Percentiles rank a stretch among this genome's conserved stretches.
These are phyloP conservation scores for Hortiboletus rubellus DNA, from an alignment of 1,284 basidiomycete genomes.

Conservation along the genomic window DNA sequence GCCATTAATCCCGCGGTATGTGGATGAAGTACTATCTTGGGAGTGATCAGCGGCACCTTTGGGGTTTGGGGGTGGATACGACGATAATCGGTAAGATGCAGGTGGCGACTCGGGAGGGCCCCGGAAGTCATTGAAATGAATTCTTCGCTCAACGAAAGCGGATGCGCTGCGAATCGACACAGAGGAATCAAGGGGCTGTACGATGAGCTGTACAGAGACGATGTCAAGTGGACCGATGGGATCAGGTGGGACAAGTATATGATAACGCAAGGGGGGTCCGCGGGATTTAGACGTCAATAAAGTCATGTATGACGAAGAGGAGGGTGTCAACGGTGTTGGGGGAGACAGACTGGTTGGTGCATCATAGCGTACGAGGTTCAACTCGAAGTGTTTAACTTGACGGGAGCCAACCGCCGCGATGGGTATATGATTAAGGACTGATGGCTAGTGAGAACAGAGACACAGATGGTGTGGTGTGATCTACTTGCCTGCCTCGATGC, in stretches of 20 bases:
- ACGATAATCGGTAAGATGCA: slow-evolving; percentile 18
- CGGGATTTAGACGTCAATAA: slow-evolving; percentile 47
- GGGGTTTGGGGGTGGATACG: slow-evolving; percentile 22
- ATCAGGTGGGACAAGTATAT: slow-evolving; percentile 43
- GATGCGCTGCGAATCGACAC: slow-evolving; percentile 55
- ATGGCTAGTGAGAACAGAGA: slow-evolving; percentile 18
- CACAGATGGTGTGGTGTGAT: slow-evolving; percentile 11
- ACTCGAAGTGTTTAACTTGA: slow-evolving; percentile 64
- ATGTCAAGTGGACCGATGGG: slow-evolving; percentile 60
- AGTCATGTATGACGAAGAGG: slow-evolving; percentile 38
- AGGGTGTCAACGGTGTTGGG: slow-evolving; percentile 33
- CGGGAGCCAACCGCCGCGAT: slow-evolving; percentile 65
- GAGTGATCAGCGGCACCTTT: slow-evolving; percentile 15
- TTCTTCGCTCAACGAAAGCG: slow-evolving; percentile 56
- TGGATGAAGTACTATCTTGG: slow-evolving; percentile 11
- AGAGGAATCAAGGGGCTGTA: slow-evolving; percentile 48
- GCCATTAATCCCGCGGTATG: slow-evolving; percentile 5
- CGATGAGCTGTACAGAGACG: slow-evolving; percentile 51
- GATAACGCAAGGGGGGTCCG: slow-evolving; percentile 50
- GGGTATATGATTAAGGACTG: slow-evolving; percentile 66
- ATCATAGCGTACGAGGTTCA: slow-evolving; percentile 67
- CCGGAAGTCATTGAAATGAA: slow-evolving; percentile 46
- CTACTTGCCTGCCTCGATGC: slow-evolving; percentile 73
- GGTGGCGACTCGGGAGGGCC: slow-evolving; percentile 20
- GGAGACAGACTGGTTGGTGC: slow-evolving; percentile 40